phyloP scores from a whole-genome alignment of 257 asterid genomes.

The Solanum acaule region DNA sequence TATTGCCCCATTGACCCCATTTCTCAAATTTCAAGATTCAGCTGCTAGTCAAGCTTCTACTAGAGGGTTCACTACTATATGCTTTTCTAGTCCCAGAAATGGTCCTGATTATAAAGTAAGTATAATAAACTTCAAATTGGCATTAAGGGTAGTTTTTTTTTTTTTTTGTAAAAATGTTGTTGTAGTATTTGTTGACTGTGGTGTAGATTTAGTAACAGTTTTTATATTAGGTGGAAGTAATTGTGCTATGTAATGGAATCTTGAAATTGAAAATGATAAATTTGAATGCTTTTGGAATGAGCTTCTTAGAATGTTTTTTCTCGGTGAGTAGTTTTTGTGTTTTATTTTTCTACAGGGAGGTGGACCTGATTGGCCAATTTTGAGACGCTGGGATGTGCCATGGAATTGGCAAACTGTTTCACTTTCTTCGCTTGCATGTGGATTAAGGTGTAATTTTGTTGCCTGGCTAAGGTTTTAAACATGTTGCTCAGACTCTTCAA shows the following conservation, averaged over 20 bases:
- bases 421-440: conserved; percentile 86
- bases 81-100: background rate
- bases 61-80: background rate
- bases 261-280: background rate
- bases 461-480: background rate
- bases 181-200: no score
- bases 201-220: no score
- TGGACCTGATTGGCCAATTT: conserved; percentile 49
- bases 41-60: background rate
- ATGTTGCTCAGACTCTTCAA: background rate
- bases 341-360: conserved; percentile 28
- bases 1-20: background rate
- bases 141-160: background rate
- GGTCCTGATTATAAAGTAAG: background rate
- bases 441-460: conserved; percentile 62
- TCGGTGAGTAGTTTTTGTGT: background rate
- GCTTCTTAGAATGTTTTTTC: background rate
- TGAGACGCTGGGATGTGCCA: conserved; percentile 92
- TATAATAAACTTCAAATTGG: background rate
- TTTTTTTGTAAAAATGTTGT: background rate
- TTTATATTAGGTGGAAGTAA: background rate
- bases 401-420: conserved; percentile 98
- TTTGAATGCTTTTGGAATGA: background rate
- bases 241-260: background rate
- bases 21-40: conserved; percentile 3